phyloP scores from a whole-genome alignment of 176 grass and related monocot species.

The Secale cereale region DNA sequence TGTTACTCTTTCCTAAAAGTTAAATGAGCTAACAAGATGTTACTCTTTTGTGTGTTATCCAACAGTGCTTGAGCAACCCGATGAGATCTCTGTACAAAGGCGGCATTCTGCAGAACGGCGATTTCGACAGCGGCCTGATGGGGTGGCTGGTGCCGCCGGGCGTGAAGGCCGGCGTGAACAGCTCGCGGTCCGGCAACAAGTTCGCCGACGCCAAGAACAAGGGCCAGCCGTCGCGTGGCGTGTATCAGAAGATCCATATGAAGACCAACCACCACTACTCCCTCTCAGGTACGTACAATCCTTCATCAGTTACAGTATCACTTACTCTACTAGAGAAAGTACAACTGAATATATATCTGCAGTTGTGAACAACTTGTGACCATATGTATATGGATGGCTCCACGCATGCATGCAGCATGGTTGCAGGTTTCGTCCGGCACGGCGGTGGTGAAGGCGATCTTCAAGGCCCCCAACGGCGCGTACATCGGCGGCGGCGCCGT shows the following conservation, averaged over 20 bases:
- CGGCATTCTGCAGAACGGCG: conserved; percentile 63
- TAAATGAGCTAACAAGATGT: too few species aligned
- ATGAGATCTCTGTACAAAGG: conserved; percentile 61
- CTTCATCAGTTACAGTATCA: too few species aligned
- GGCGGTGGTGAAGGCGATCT: conserved; percentile 44
- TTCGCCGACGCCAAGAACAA: neutral
- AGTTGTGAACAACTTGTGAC: neutral
- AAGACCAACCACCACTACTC: conserved; percentile 46
- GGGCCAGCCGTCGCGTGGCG: conserved; percentile 27
- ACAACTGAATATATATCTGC: too few species aligned
- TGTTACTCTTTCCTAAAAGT: too few species aligned
- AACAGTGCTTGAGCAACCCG: conserved; percentile 71
- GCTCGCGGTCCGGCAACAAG: conserved; percentile 9
- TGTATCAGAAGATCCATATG: conserved; percentile 61
- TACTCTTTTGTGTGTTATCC: neutral
- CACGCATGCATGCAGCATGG: conserved; percentile 40
- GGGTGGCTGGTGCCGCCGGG: conserved; percentile 49
- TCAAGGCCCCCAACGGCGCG: conserved; percentile 31
- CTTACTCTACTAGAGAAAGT: too few species aligned
- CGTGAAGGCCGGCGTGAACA: conserved; percentile 33
- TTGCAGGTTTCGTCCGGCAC: conserved; percentile 45
- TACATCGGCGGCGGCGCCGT: conserved; percentile 36
- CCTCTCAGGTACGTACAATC: conserved; percentile 51
- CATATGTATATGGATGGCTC: too few species aligned
- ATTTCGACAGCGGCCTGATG: conserved; percentile 54